phyloP scores from a whole-genome alignment of 306 rosid genomes.

The Quillaja saponaria region DNA sequence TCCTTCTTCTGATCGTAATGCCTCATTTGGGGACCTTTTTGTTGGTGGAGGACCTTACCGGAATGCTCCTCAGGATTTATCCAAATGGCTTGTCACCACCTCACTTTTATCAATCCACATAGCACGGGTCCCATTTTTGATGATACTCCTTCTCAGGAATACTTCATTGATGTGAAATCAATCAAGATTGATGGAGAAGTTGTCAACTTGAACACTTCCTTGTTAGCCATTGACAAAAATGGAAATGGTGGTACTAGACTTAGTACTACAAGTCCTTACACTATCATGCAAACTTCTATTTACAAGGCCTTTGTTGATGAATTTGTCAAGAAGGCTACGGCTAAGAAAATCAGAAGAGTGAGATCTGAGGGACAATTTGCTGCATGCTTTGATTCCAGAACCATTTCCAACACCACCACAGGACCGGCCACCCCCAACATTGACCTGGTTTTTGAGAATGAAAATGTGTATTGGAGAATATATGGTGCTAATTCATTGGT shows the following conservation, averaged over 20 bases:
- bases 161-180: constrained; percentile 34
- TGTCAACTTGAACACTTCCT: constrained; percentile 25
- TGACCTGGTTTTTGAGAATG: constrained; percentile 28
- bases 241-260: constrained; percentile 43
- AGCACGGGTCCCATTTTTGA: constrained; percentile 29
- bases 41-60: constrained; percentile 35
- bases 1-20: constrained; percentile 22
- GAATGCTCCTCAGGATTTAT: constrained; percentile 5
- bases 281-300: constrained; percentile 23
- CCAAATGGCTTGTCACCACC: constrained; percentile 24
- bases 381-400: constrained; percentile 41
- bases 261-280: constrained; percentile 23
- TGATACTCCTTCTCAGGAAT: constrained; percentile 29
- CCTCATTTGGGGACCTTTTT: constrained; percentile 22
- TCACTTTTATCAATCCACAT: constrained; percentile 20
- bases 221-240: constrained; percentile 14
- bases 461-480: constrained; percentile 29
- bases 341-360: constrained; percentile 35
- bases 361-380: constrained; percentile 34
- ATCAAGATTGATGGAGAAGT: constrained; percentile 31
- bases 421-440: constrained; percentile 43
- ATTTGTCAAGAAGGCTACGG: constrained; percentile 33
- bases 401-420: background rate
- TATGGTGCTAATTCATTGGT: constrained; percentile 47
- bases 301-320: constrained; percentile 25